These are phyloP conservation scores for Globisporangium orthogonon DNA, from an alignment of 352 stramenopile genomes.

Conservation along the genomic window DNA sequence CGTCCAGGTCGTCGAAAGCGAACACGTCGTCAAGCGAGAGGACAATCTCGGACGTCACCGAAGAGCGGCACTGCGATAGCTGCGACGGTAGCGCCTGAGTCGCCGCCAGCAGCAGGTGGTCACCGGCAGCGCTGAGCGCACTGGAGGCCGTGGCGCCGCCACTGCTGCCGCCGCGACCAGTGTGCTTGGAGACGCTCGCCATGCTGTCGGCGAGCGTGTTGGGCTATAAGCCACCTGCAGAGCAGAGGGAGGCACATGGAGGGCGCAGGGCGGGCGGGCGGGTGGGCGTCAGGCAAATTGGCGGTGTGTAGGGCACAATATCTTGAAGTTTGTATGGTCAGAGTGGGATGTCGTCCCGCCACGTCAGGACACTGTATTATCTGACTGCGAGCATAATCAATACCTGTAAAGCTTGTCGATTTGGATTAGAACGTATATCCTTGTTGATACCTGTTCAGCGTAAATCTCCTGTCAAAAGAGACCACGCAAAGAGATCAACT, in stretches of 20 bases:
- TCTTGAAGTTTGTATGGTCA: background rate
- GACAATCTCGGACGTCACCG: constrained; percentile 1
- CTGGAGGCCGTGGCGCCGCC: background rate
- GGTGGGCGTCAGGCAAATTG: background rate
- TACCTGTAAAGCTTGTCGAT: too few species aligned
- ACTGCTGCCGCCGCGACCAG: background rate
- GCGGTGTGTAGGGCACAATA: background rate
- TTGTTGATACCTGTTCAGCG: too few species aligned
- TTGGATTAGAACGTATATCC: too few species aligned
- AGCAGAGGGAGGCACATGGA: too few species aligned
- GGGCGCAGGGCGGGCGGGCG: too few species aligned
- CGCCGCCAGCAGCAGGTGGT: background rate
- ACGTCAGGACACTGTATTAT: background rate
- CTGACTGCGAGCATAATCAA: too few species aligned
- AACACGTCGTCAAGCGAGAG: constrained; percentile 7
- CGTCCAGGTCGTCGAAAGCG: background rate
- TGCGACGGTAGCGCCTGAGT: background rate
- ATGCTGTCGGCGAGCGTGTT: background rate
- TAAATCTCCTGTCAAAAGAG: too few species aligned
- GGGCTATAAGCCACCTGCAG: too few species aligned
- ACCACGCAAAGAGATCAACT: too few species aligned
- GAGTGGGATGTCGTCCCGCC: background rate
- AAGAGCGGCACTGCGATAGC: background rate
- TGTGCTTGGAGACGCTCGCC: background rate
- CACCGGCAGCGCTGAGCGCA: background rate